Evolutionary conservation across 2,329 filamentous ascomycete genomes (phyloP).

Genomic region (Ophiosphaerella korrae): DNA sequence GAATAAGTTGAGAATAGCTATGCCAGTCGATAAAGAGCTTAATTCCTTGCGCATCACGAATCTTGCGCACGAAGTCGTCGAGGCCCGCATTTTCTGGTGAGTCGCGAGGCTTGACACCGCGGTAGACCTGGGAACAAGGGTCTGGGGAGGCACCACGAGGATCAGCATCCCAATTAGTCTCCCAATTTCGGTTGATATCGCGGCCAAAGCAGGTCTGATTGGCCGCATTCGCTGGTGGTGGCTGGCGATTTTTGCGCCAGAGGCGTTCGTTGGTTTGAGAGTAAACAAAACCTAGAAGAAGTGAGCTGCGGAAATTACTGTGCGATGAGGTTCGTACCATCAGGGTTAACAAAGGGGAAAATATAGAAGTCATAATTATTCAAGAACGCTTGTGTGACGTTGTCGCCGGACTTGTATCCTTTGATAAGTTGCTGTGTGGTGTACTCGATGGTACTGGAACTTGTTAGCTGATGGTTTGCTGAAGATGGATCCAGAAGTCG

Average conservation of each 20-base stretch:
- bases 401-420: slow-evolving; percentile 33
- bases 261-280: slow-evolving; percentile 40
- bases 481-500: neutral
- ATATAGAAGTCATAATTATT: slow-evolving; percentile 42
- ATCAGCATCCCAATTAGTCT: slow-evolving; percentile 35
- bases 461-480: neutral
- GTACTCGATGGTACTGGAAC: slow-evolving; percentile 29
- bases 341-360: slow-evolving; percentile 39
- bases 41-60: slow-evolving; percentile 55
- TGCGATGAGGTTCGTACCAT: slow-evolving; percentile 19
- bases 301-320: neutral
- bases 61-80: slow-evolving; percentile 51
- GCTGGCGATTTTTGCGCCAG: slow-evolving; percentile 44
- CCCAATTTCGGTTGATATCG: slow-evolving; percentile 45
- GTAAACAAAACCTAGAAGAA: slow-evolving; percentile 36
- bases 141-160: slow-evolving; percentile 34
- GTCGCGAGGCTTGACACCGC: slow-evolving; percentile 32
- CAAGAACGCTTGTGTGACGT: slow-evolving; percentile 38
- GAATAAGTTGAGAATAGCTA: slow-evolving; percentile 65
- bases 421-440: slow-evolving; percentile 33
- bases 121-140: slow-evolving; percentile 39
- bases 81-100: slow-evolving; percentile 46
- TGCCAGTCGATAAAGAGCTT: slow-evolving; percentile 69
- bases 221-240: slow-evolving; percentile 28
- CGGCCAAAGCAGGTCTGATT: slow-evolving; percentile 38